Conservation (phyloP, 768 basidiomycete species). For the Grammothele lineata region DNA sequence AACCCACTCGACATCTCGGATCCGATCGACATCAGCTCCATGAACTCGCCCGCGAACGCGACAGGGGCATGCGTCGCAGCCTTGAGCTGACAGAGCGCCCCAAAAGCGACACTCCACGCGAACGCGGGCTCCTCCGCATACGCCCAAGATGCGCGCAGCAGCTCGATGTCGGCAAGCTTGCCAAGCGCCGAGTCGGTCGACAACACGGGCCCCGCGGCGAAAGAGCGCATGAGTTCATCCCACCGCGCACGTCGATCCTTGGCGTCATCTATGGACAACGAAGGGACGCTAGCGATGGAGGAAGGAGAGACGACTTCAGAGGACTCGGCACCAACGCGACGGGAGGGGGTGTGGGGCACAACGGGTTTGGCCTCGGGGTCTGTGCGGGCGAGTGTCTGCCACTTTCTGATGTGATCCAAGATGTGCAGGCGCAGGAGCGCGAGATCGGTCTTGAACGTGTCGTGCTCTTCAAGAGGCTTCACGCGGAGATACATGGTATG, state of each 20-base stretch:
- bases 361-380: neutral
- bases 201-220: constrained; percentile 5
- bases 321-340: neutral
- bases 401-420: constrained; percentile 2
- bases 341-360: neutral
- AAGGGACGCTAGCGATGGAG: too few relatives aligned
- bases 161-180: constrained; percentile 1
- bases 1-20: too few relatives aligned
- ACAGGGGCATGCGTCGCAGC: constrained; percentile 29
- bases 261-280: too few relatives aligned
- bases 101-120: constrained; percentile 53
- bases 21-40: constrained; percentile 16
- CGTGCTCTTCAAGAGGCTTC: constrained; percentile 4
- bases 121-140: constrained; percentile 34
- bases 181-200: neutral
- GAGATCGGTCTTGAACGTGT: constrained; percentile 32
- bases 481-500: constrained; percentile 34
- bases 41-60: constrained; percentile 15
- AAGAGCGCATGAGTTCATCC: constrained; percentile 7
- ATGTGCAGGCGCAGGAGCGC: constrained; percentile 27
- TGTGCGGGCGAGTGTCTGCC: neutral
- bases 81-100: constrained; percentile 51
- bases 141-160: constrained; percentile 45
- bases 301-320: too few relatives aligned
- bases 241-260: neutral